Base-by-base conservation (phyloP, 371 early-diverging fungal genomes). In the Saksenaea vasiformis region DNA sequence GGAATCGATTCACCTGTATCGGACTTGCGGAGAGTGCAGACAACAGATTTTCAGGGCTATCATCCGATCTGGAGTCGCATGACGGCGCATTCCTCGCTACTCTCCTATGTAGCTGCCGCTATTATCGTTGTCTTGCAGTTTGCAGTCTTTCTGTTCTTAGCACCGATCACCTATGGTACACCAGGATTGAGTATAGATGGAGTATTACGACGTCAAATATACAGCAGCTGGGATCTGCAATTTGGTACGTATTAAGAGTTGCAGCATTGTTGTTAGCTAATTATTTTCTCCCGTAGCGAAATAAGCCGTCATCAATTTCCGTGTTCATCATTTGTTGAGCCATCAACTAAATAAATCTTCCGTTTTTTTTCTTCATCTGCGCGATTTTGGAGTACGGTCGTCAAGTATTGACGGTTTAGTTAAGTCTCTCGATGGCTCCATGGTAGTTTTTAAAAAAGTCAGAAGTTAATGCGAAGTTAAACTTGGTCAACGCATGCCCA, bases 171-270 rank as follows among this genome's bases (percentile, higher is more conserved):
- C 5, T 92, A 92, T 66, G 92, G 92, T 24, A 78, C 82, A 2
- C 79, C 84, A 9, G 60, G 78, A 2, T 66, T 92, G 62, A 70
- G 81, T 22, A 73, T 81, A 3, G 80, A 85, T 13, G 85, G 89
- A 58, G 84, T 89, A 3, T 56, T 80, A 43, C 74, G 68, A n/a
- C 85, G 90, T 58, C 93, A 93, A 73, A 80, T 93, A 82, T 68
- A 93, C 24, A 54, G 65, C 35, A 75, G 83, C 1, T 97, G 95
- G 92, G 95, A 97, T 62, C 78, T 95, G 56, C 95, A 95, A 59
- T 90, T 85, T 70, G 88, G 87, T 65, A 87, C 87, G 76, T 78
- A 73, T 54, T 13, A 35, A 19, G 26, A 55, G 15, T 35, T 22
- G 8, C 3, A 39, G 7, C 34, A 11, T 13, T 4, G 11, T 17